phyloP scores from a whole-genome alignment of 176 grass and related monocot genomes.

The Oryza nivara region DNA sequence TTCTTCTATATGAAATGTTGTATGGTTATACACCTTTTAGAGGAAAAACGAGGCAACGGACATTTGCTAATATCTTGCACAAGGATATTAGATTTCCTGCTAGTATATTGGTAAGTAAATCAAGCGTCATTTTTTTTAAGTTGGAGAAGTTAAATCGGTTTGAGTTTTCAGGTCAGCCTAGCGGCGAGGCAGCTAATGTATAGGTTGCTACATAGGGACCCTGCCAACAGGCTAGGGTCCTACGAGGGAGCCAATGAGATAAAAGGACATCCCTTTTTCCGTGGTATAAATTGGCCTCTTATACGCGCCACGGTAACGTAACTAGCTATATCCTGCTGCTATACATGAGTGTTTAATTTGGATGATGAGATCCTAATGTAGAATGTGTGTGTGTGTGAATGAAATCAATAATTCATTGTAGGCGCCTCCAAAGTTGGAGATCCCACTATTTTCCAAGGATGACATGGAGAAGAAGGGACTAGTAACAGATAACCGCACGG shows the following conservation, averaged over 20 bases:
- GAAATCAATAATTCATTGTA: background rate
- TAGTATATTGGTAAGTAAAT: conserved; percentile 53
- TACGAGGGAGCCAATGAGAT: conserved; percentile 73
- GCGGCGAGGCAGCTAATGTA: conserved; percentile 74
- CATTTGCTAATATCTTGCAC: conserved; percentile 92
- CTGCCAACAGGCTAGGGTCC: conserved; percentile 75
- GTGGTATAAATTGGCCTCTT: conserved; percentile 86
- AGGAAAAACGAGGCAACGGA: conserved; percentile 92
- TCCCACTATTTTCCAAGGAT: conserved; percentile 37
- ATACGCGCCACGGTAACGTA: conserved; percentile 60
- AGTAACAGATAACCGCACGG: background rate
- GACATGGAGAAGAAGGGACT: background rate
- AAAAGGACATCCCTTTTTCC: conserved; percentile 83
- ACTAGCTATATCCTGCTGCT: no score
- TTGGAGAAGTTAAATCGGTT: background rate
- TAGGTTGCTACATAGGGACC: conserved; percentile 74
- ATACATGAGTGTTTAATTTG: no score
- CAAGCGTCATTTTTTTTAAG: background rate
- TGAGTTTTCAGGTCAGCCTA: conserved; percentile 62
- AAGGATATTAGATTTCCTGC: conserved; percentile 91
- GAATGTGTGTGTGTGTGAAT: no score
- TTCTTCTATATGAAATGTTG: conserved; percentile 96
- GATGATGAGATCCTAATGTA: no score
- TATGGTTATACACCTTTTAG: conserved; percentile 94
- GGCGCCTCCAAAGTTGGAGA: conserved; percentile 56